Conservation (phyloP, 768 basidiomycete species). For the Tremella yokohamensis region DNA sequence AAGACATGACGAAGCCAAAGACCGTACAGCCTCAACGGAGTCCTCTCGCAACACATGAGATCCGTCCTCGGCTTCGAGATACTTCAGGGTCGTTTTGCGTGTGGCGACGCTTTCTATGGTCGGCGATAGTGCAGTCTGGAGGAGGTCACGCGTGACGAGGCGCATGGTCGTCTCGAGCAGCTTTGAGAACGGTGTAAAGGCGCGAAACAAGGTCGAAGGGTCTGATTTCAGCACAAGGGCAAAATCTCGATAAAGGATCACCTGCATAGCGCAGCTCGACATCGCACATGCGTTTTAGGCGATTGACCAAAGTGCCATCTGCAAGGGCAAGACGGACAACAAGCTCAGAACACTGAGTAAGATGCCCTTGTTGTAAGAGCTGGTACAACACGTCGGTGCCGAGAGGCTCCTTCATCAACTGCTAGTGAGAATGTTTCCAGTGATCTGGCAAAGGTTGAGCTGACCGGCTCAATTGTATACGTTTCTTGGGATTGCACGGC, state of each 20-base stretch:
- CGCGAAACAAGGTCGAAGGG: constrained; percentile 21
- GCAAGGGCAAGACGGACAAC: background rate
- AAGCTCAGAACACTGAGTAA: background rate
- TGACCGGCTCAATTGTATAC: background rate
- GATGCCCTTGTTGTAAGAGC: background rate
- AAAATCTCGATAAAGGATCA: constrained; percentile 12
- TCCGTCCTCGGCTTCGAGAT: background rate
- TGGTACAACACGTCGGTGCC: background rate
- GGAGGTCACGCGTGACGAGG: constrained; percentile 14
- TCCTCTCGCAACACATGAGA: background rate
- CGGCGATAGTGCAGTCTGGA: constrained; percentile 13
- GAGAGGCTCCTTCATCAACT: background rate
- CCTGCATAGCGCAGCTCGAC: constrained; percentile 7
- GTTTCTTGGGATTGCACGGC: background rate
- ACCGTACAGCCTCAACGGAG: background rate
- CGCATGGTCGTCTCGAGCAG: constrained; percentile 23
- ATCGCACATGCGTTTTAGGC: constrained; percentile 14
- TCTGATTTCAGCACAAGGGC: constrained; percentile 5
- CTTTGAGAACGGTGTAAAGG: constrained; percentile 21
- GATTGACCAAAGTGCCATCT: background rate
- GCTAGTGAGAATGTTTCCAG: background rate
- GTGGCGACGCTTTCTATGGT: constrained; percentile 10
- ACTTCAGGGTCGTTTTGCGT: background rate
- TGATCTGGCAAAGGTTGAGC: background rate
- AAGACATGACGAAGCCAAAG: background rate